Evolutionary conservation across 306 rosid genomes (phyloP).

Genomic region (Vigna nakashimae): DNA sequence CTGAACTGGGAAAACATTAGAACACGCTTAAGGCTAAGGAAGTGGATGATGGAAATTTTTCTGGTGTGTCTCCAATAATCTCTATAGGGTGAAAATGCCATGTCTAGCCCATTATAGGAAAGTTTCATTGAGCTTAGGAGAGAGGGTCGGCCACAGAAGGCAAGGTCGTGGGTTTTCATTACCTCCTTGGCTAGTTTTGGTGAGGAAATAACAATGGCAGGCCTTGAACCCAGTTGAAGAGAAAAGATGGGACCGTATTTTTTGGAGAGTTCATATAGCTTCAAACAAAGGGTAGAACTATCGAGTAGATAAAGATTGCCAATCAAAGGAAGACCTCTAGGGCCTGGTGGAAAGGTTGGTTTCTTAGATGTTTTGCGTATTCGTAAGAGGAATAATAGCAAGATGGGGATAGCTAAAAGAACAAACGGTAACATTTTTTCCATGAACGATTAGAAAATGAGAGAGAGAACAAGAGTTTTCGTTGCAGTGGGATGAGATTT

Average conservation of each 20-base stretch:
- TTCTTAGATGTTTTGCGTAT: constrained; percentile 25
- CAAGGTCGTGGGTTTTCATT: not conserved
- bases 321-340: constrained; percentile 45
- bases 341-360: constrained; percentile 33
- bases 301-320: constrained; percentile 43
- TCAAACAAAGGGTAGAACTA: not conserved
- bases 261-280: constrained; percentile 39
- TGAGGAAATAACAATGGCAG: constrained; percentile 35
- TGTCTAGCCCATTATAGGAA: constrained; percentile 40
- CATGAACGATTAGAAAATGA: not conserved
- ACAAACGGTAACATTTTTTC: not conserved
- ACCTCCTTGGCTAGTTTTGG: constrained; percentile 37
- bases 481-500: no score
- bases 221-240: constrained; percentile 42
- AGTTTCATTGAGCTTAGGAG: constrained; percentile 9
- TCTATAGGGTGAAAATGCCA: constrained; percentile 18
- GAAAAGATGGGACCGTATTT: constrained; percentile 29
- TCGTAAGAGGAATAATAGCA: constrained; percentile 9
- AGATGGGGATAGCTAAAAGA: constrained; percentile 3
- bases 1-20: not conserved
- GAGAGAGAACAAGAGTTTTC: constrained; percentile 44
- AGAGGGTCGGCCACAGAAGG: constrained; percentile 22
- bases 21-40: not conserved
- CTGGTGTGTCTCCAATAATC: not conserved
- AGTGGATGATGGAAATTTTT: not conserved